Evolutionary conservation across 208 protist genomes (phyloP).

Genomic region (Vickermania ingenoplastis): DNA sequence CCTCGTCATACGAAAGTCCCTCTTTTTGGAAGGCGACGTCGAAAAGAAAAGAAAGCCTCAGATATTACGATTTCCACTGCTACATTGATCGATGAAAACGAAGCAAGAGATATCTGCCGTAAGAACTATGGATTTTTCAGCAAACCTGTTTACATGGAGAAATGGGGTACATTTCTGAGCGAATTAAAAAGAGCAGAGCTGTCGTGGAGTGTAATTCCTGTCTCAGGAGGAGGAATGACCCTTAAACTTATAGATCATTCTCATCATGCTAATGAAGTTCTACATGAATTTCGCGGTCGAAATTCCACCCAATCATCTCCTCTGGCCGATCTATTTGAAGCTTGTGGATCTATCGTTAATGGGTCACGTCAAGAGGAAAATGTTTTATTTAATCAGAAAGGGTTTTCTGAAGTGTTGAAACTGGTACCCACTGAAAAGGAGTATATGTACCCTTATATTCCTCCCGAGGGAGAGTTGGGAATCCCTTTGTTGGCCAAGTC

Average conservation of each 20-base stretch:
- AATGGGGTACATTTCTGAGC: background rate
- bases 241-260: background rate
- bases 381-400: background rate
- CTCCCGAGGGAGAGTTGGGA: slow-evolving; percentile 8
- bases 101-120: background rate
- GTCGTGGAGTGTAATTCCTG: background rate
- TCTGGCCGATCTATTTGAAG: slow-evolving; percentile 20
- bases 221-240: background rate
- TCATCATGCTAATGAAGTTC: background rate
- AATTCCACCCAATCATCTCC: background rate
- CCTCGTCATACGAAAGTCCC: too few species aligned
- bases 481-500: slow-evolving; percentile 31
- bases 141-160: slow-evolving; percentile 1
- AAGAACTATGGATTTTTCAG: background rate
- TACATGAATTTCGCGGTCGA: background rate
- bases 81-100: background rate
- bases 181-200: background rate
- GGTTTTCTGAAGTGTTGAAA: background rate
- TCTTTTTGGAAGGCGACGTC: too few species aligned
- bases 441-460: background rate
- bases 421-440: background rate
- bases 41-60: too few species aligned
- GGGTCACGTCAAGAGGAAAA: slow-evolving; percentile 8
- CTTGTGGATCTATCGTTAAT: slow-evolving; percentile 14
- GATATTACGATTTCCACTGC: too few species aligned